Percentiles rank a stretch among this genome's conserved stretches.
Conservation (phyloP, 805 yeast genomes). For the Cyberlindnera euphorbiae region DNA sequence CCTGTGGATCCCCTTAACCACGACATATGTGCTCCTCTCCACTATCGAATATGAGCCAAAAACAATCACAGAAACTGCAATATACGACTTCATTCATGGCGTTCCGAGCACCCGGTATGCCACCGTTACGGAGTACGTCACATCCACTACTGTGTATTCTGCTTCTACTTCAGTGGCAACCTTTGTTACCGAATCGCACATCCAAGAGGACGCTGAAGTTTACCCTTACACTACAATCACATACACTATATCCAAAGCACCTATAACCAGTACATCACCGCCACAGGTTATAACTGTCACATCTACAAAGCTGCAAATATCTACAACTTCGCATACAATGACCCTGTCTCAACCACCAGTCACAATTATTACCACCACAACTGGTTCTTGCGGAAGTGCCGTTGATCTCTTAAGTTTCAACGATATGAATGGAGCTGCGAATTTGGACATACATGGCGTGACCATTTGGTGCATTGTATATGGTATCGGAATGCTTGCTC, state of each 20-base stretch:
- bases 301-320: no score
- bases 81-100: constrained; percentile 15
- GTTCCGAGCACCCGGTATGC: constrained; percentile 7
- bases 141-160: constrained; percentile 14
- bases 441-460: no score
- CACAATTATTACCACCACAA: constrained; percentile 6
- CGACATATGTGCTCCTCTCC: constrained; percentile 3
- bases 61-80: constrained; percentile 5
- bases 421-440: no score
- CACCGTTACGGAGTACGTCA: constrained; percentile 15
- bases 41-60: constrained; percentile 7
- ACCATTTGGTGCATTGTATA: no score
- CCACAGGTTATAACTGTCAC: no score
- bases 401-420: no score
- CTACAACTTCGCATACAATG: no score
- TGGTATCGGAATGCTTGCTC: no score
- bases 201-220: constrained; percentile 10
- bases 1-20: constrained; percentile 16
- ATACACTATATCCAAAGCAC: constrained; percentile 7
- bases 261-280: constrained; percentile 1
- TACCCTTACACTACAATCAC: constrained; percentile 19
- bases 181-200: constrained; percentile 14
- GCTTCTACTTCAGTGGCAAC: constrained; percentile 8
- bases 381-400: neutral
- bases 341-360: constrained; percentile 5